Percentiles rank a stretch among this genome's conserved stretches.
These are phyloP conservation scores for Debaryomyces maramus DNA, from an alignment of 805 yeast genomes.

Conservation along the genomic window DNA sequence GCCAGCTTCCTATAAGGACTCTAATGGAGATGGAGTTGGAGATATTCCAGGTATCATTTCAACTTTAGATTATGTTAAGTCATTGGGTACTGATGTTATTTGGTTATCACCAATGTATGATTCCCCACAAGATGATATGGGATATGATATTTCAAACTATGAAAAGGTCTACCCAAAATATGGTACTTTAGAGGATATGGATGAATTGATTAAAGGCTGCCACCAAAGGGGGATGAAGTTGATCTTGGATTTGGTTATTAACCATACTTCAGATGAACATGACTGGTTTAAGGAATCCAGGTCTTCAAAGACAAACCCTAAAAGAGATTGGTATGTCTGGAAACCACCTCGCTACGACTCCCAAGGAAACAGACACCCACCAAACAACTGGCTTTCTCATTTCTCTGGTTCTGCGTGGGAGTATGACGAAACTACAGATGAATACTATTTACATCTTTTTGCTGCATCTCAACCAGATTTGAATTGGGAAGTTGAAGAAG, in stretches of 20 bases:
- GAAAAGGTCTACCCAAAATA: constrained; percentile 50
- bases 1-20: constrained; percentile 61
- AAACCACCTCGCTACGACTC: constrained; percentile 47
- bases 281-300: constrained; percentile 59
- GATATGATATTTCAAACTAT: constrained; percentile 59
- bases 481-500: constrained; percentile 56
- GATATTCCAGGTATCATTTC: constrained; percentile 56
- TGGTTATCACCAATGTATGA: constrained; percentile 62
- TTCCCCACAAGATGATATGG: constrained; percentile 64
- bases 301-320: constrained; percentile 49
- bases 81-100: constrained; percentile 49
- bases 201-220: constrained; percentile 44
- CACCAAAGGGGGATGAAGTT: constrained; percentile 53
- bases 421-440: constrained; percentile 53
- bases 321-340: constrained; percentile 66
- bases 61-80: constrained; percentile 50
- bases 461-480: constrained; percentile 59
- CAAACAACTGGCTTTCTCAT: constrained; percentile 55
- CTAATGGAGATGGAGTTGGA: constrained; percentile 60
- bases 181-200: constrained; percentile 56
- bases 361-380: constrained; percentile 53
- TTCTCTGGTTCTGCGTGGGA: constrained; percentile 60
- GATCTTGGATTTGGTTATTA: constrained; percentile 56
- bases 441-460: constrained; percentile 56
- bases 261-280: constrained; percentile 58